These are phyloP conservation scores for Physcomitrellopsis africana DNA, from an alignment of 225 moss, liverwort and hornwort genomes.

Conservation along the genomic window DNA sequence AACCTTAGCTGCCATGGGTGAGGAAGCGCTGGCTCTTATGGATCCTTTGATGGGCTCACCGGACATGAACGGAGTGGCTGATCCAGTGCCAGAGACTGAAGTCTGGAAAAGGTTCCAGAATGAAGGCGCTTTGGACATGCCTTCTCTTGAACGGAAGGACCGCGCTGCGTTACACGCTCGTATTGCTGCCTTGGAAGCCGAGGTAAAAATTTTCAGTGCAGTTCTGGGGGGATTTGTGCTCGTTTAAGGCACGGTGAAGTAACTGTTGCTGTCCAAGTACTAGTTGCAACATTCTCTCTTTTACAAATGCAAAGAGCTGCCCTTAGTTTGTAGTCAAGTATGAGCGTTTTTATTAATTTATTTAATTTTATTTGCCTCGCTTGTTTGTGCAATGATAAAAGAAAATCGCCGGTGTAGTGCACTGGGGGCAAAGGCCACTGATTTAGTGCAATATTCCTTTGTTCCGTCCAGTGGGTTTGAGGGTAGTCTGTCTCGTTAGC, in stretches of 20 bases:
- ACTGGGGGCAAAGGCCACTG: too few relatives aligned
- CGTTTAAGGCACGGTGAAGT: background rate
- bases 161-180: constrained; percentile 87
- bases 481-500: too few relatives aligned
- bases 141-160: constrained; percentile 95
- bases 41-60: constrained; percentile 61
- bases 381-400: too few relatives aligned
- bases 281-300: background rate
- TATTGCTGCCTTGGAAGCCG: constrained; percentile 85
- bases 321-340: too few relatives aligned
- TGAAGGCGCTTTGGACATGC: constrained; percentile 84
- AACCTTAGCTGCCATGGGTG: constrained; percentile 34
- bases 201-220: constrained; percentile 45
- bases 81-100: constrained; percentile 71
- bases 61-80: constrained; percentile 61
- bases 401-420: too few relatives aligned
- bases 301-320: too few relatives aligned
- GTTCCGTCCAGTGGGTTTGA: too few relatives aligned
- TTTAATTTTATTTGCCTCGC: too few relatives aligned
- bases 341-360: too few relatives aligned
- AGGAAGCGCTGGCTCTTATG: constrained; percentile 46
- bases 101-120: constrained; percentile 92
- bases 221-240: background rate
- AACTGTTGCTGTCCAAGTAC: background rate
- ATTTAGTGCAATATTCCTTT: too few relatives aligned